phyloP scores from a whole-genome alignment of 2,329 filamentous ascomycete genomes.

The Nemania sp. region DNA sequence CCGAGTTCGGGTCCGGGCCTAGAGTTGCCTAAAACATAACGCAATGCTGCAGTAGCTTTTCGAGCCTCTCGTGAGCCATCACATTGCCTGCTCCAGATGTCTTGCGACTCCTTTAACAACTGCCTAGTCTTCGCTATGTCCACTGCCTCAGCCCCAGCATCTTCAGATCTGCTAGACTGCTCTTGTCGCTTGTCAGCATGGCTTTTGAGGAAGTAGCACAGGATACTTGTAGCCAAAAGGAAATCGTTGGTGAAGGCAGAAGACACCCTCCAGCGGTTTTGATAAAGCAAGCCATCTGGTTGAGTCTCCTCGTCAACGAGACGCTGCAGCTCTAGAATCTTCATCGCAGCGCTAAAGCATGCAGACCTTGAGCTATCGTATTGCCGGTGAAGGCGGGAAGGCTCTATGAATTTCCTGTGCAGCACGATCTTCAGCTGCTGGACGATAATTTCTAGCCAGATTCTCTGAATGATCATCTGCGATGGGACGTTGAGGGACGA shows the following conservation, averaged over 20 bases:
- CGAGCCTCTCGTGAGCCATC: no score
- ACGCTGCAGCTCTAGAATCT: slow-evolving; percentile 54
- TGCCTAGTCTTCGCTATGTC: no score
- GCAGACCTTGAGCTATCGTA: slow-evolving; percentile 49
- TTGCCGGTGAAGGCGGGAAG: slow-evolving; percentile 16
- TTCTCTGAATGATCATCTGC: slow-evolving; percentile 55
- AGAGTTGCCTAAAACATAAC: no score
- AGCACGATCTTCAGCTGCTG: slow-evolving; percentile 56
- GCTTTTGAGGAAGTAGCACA: no score
- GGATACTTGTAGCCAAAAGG: slow-evolving; percentile 52
- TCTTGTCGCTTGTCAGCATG: no score
- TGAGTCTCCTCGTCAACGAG: slow-evolving; percentile 54
- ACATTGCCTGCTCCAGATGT: no score
- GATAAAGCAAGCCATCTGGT: slow-evolving; percentile 48
- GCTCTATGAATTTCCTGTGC: slow-evolving; percentile 56
- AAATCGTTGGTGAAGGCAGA: slow-evolving; percentile 52
- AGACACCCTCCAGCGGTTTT: slow-evolving; percentile 51
- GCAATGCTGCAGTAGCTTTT: no score
- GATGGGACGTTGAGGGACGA: slow-evolving; percentile 43
- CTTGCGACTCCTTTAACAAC: no score
- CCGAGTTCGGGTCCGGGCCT: no score
- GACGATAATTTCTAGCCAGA: slow-evolving; percentile 56
- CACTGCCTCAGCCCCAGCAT: no score
- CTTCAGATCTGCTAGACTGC: no score
- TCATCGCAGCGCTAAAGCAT: slow-evolving; percentile 53